phyloP scores from a whole-genome alignment of 2,329 filamentous ascomycete genomes.

The Sporothrix globosa region DNA sequence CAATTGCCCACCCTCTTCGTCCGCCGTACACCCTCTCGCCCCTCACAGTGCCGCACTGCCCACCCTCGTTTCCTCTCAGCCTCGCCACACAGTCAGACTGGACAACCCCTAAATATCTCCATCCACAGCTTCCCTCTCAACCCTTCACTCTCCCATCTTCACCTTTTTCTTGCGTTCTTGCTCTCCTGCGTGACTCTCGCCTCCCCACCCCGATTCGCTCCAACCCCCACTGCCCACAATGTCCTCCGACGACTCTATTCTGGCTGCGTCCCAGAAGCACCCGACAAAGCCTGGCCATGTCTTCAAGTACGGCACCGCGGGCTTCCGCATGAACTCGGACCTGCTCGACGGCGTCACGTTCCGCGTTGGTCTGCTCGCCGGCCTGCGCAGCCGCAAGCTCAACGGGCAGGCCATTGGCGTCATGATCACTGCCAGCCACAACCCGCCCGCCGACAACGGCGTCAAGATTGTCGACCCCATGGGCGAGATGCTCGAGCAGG shows the following conservation, averaged over 20 bases:
- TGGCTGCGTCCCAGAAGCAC: conserved; percentile 65
- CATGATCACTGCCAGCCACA: conserved; percentile 95
- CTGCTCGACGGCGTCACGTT: conserved; percentile 91
- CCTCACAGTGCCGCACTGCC: conserved; percentile 25
- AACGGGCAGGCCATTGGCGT: conserved; percentile 91
- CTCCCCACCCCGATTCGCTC: neutral
- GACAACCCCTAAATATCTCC: neutral
- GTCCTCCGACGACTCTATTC: conserved; percentile 48
- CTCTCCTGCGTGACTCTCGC: neutral
- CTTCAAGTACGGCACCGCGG: conserved; percentile 69
- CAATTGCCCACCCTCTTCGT: neutral
- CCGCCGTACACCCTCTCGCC: neutral
- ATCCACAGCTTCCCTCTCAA: neutral
- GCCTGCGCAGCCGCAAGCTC: conserved; percentile 85
- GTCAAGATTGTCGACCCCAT: conserved; percentile 96
- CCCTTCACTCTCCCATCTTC: neutral
- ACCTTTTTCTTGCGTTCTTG: neutral
- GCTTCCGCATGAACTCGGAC: conserved; percentile 71
- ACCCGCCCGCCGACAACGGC: conserved; percentile 85
- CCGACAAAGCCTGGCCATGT: conserved; percentile 56
- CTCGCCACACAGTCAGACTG: conserved; percentile 14
- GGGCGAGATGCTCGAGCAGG: conserved; percentile 96
- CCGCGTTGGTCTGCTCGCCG: conserved; percentile 85
- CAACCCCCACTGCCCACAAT: conserved; percentile 18
- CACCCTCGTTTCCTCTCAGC: conserved; percentile 27